Evolutionary conservation across 2,329 filamentous ascomycete genomes (phyloP).

Genomic region (Fusarium papillatum): DNA sequence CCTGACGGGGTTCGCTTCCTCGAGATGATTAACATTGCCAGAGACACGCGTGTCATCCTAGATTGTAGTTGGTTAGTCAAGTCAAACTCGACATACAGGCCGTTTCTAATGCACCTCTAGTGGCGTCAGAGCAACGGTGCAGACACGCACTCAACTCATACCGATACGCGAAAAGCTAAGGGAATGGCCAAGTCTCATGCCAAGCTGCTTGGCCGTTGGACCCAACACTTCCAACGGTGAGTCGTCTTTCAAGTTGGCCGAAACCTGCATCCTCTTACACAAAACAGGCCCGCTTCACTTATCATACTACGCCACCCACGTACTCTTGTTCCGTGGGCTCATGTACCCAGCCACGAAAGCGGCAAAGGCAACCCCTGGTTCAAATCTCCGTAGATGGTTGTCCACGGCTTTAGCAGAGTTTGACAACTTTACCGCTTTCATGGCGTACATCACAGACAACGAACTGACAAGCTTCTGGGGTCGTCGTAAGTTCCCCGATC

Average conservation of each 20-base stretch:
- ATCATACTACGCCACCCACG: slow-evolving; percentile 56
- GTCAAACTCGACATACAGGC: not conserved
- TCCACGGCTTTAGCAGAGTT: slow-evolving; percentile 51
- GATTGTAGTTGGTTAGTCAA: slow-evolving; percentile 51
- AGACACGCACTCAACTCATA: slow-evolving; percentile 39
- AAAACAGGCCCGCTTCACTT: slow-evolving; percentile 55
- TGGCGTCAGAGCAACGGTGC: slow-evolving; percentile 23
- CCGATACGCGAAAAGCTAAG: slow-evolving; percentile 46
- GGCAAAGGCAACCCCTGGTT: slow-evolving; percentile 52
- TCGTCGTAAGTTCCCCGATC: slow-evolving; percentile 52
- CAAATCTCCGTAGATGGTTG: slow-evolving; percentile 53
- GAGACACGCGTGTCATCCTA: slow-evolving; percentile 48
- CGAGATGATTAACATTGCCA: slow-evolving; percentile 49
- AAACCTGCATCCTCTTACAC: slow-evolving; percentile 15
- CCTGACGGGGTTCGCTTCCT: slow-evolving; percentile 54
- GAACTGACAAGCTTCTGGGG: slow-evolving; percentile 60
- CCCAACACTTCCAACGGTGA: slow-evolving; percentile 36
- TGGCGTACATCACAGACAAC: slow-evolving; percentile 50
- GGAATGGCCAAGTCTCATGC: slow-evolving; percentile 53
- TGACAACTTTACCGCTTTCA: slow-evolving; percentile 53
- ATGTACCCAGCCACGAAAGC: slow-evolving; percentile 60
- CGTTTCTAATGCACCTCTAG: slow-evolving; percentile 23
- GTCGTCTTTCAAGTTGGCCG: slow-evolving; percentile 1
- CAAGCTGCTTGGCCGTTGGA: slow-evolving; percentile 46
- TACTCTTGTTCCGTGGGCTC: slow-evolving; percentile 57